These are phyloP conservation scores for Coffea canephora DNA, from an alignment of 257 asterid genomes.

Conservation along the genomic window DNA sequence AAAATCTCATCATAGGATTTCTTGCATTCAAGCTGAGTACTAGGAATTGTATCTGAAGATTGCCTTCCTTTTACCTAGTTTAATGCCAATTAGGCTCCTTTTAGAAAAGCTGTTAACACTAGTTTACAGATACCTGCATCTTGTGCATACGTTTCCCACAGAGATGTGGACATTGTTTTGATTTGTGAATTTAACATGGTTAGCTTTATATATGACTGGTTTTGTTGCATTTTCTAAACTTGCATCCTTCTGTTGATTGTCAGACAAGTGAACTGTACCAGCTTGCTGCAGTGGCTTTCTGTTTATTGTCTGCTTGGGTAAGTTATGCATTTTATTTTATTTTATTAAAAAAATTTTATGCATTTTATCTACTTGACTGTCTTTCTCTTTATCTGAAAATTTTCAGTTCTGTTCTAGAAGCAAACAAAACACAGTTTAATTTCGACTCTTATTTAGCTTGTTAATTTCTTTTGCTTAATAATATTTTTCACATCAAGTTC, in stretches of 20 bases:
- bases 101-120: neutral
- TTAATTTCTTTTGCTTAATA: neutral
- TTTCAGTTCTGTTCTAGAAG: neutral
- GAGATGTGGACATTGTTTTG: neutral
- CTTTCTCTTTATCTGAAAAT: neutral
- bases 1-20: neutral
- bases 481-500: neutral
- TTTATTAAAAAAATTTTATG: neutral
- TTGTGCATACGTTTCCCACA: neutral
- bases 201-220: neutral
- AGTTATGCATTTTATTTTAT: constrained; percentile 24
- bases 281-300: constrained; percentile 93
- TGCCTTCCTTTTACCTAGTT: neutral
- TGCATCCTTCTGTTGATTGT: constrained; percentile 33
- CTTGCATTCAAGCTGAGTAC: neutral
- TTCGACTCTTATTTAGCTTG: neutral
- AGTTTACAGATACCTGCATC: neutral
- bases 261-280: constrained; percentile 94
- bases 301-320: constrained; percentile 96
- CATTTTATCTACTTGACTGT: neutral
- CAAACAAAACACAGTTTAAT: neutral
- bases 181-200: neutral
- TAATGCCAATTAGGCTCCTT: neutral
- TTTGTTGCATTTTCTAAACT: constrained; percentile 12
- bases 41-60: neutral